Conservation (phyloP, 1,139 yeast species). For the Pneumocystis sp. region DNA sequence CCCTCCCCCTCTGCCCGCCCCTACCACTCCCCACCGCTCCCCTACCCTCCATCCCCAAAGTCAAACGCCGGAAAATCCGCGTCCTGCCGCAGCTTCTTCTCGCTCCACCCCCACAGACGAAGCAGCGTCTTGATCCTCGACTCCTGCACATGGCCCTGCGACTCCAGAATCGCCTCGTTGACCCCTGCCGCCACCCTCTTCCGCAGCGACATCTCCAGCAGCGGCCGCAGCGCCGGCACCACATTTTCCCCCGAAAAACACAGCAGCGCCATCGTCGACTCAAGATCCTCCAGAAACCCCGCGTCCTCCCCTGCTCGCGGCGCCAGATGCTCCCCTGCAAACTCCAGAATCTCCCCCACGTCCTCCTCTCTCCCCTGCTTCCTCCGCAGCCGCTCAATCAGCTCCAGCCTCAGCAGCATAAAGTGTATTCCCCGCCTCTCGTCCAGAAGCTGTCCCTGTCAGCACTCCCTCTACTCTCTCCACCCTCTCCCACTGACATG, state of each 20-base stretch:
- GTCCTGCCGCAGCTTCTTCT: slow-evolving; percentile 6
- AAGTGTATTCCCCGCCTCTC: slow-evolving; percentile 25
- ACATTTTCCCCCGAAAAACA: slow-evolving; percentile 25
- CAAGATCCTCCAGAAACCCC: slow-evolving; percentile 24
- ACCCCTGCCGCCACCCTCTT: slow-evolving; percentile 26
- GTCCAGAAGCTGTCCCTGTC: slow-evolving; percentile 21
- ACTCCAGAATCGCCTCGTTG: slow-evolving; percentile 24
- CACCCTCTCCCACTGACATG: too few species aligned
- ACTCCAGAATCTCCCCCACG: slow-evolving; percentile 25
- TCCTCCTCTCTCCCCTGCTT: too few species aligned
- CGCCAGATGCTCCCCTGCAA: slow-evolving; percentile 27
- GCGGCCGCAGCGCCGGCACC: slow-evolving; percentile 20
- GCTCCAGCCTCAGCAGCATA: slow-evolving; percentile 25
- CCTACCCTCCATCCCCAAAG: not conserved
- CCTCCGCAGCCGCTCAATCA: slow-evolving; percentile 28
- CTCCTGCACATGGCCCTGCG: slow-evolving; percentile 24
- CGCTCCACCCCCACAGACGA: slow-evolving; percentile 12
- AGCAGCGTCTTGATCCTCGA: slow-evolving; percentile 24
- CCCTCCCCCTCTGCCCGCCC: too few species aligned
- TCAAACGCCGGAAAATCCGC: not conserved
- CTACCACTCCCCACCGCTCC: too few species aligned
- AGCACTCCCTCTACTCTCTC: too few species aligned
- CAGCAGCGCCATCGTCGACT: slow-evolving; percentile 28
- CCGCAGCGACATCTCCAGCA: slow-evolving; percentile 25
- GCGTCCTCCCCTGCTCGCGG: slow-evolving; percentile 23